Evolutionary conservation across 805 yeast species (phyloP), one percentile per base, ranked within the genome.

Genomic region (Lipomyces spencermartinsiae): DNA sequence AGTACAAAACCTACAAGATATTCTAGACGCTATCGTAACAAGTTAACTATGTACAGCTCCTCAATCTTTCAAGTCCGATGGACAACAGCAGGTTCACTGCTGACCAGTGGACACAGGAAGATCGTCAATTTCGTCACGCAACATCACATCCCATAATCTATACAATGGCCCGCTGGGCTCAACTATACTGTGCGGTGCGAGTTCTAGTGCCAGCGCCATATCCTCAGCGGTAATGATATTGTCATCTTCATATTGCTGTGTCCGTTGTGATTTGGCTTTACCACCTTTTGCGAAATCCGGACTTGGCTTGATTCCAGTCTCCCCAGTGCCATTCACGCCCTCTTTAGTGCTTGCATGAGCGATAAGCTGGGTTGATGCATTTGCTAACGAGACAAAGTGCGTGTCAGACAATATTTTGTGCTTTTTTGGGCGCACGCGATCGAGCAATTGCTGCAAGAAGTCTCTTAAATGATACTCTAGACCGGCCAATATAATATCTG

Each of bases 401-500:
- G 66, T 12, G 22, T 59, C 65, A 19, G 65, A 54, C 58, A 43
- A 39, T 83, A 84, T 58, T 82, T 80, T 71, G 34, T 57, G 72
- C 57, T 83, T 84, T 61, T 93, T 80, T 73, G 86, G 87, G 68
- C 89, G 84, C 6, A 89, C 89, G 1, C 88, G 84, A 74, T 91
- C 96, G 57, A 92, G 84, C 1, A 92, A 87, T 71, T 86, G 85
- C 74, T 92, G 95, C 5, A 94, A 79, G 10, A 93, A 81, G 67
- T 87, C 86, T 73, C 89, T 90, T 71, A 95, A 78, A 78, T 93
- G 94, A 43, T 85, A 82, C 75, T 94, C 98, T 56, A 95, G 80
- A 0, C 97, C 98, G n/a, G 90, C 78, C 29, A 88, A 81, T 70
- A 93, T 77, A 22, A 95, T 80, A 64, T 93, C 97, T n/a, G 91